Percentiles rank a stretch among this genome's conserved stretches.
Evolutionary conservation across 2,329 filamentous ascomycete genomes (phyloP).

Genomic region (Fusarium sulawesiense): DNA sequence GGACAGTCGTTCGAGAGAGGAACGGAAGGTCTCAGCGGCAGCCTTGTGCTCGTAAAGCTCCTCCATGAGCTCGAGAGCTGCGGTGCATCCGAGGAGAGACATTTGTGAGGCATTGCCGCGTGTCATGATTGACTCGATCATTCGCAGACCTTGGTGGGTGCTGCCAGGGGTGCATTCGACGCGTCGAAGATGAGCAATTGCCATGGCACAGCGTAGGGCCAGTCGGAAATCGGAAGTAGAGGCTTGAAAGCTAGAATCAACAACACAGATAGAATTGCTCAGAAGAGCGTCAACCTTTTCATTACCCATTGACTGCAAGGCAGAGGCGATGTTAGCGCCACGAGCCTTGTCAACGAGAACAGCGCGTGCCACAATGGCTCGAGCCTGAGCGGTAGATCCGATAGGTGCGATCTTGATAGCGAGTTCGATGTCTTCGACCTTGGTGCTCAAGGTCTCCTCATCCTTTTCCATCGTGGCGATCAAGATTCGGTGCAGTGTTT

Average conservation of each 20-base stretch:
- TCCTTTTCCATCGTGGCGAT: slow-evolving; percentile 70
- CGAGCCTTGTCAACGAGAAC: slow-evolving; percentile 66
- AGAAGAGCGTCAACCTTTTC: slow-evolving; percentile 45
- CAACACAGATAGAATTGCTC: slow-evolving; percentile 53
- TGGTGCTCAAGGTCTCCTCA: slow-evolving; percentile 40
- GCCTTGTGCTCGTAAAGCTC: slow-evolving; percentile 60
- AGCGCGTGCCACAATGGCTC: slow-evolving; percentile 69
- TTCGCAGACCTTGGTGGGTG: slow-evolving; percentile 57
- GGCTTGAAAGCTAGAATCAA: slow-evolving; percentile 58
- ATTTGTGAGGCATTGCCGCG: slow-evolving; percentile 56
- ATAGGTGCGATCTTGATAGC: slow-evolving; percentile 81
- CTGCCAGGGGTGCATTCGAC: slow-evolving; percentile 49
- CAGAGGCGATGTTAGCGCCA: slow-evolving; percentile 66
- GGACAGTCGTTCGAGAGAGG: slow-evolving; percentile 66
- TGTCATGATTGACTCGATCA: slow-evolving; percentile 63
- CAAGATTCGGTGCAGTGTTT: slow-evolving; percentile 76
- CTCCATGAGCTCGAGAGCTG: slow-evolving; percentile 69
- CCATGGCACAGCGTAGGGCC: slow-evolving; percentile 69
- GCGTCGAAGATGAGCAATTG: slow-evolving; percentile 67
- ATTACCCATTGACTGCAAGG: slow-evolving; percentile 61
- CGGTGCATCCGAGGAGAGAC: slow-evolving; percentile 69
- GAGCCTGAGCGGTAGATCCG: slow-evolving; percentile 76
- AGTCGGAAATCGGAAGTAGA: slow-evolving; percentile 64
- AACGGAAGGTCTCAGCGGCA: slow-evolving; percentile 59
- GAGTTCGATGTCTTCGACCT: slow-evolving; percentile 66